These are phyloP conservation scores for Thermothielavioides terrestris DNA, from an alignment of 495 filamentous ascomycete species.

Conservation along the genomic window DNA sequence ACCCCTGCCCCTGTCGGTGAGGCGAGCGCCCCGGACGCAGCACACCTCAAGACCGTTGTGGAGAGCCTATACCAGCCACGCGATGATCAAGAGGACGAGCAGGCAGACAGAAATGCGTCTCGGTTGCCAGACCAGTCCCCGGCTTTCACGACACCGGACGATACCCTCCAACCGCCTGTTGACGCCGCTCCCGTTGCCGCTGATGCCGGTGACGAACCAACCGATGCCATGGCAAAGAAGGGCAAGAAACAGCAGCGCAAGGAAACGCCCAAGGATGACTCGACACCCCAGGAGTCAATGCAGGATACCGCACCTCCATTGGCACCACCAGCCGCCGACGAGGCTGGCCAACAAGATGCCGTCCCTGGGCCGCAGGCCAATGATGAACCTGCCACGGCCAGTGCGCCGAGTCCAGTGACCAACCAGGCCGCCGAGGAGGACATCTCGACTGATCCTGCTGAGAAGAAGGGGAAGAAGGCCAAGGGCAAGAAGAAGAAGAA, in stretches of 20 bases:
- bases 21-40: constrained; percentile 3
- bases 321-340: not conserved
- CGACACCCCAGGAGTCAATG: constrained; percentile 2
- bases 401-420: not conserved
- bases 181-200: constrained; percentile 3
- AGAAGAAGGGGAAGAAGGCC: constrained; percentile 15
- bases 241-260: constrained; percentile 27
- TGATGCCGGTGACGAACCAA: constrained; percentile 13
- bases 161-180: constrained; percentile 4
- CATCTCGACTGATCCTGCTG: constrained; percentile 1
- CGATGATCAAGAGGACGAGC: constrained; percentile 8
- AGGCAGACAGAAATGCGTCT: constrained; percentile 7
- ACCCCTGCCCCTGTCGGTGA: constrained; percentile 6
- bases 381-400: not conserved
- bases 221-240: constrained; percentile 25
- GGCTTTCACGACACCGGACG: constrained; percentile 1
- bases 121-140: constrained; percentile 7
- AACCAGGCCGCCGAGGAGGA: constrained; percentile 1
- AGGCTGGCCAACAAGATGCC: constrained; percentile 1
- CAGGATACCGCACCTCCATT: constrained; percentile 1
- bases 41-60: constrained; percentile 2
- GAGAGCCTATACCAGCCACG: constrained; percentile 4
- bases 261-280: constrained; percentile 8
- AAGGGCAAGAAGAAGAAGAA: constrained; percentile 25
- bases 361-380: not conserved